A percentile compares a stretch with the other conserved stretches of the same genome.
phyloP scores from a whole-genome alignment of 179 eudicot genomes.

The Nepenthes alata region DNA sequence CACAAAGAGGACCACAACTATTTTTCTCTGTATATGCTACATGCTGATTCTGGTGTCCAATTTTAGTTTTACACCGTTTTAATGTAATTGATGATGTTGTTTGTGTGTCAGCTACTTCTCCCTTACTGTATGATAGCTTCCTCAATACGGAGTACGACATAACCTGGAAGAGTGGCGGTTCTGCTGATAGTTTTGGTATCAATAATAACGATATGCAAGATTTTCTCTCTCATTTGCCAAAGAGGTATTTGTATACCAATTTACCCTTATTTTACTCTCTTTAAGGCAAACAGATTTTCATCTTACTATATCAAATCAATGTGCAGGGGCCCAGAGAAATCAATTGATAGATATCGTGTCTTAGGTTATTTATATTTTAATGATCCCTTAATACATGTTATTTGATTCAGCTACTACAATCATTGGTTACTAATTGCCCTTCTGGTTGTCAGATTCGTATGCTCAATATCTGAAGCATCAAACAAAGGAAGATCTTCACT shows the following conservation, averaged over 20 bases:
- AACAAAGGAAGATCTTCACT: constrained; percentile 18
- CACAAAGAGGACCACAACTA: too few species aligned
- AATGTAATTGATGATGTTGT: background rate
- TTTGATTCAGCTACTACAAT: constrained; percentile 5
- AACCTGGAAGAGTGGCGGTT: constrained; percentile 18
- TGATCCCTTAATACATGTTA: constrained; percentile 1
- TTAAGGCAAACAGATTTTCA: background rate
- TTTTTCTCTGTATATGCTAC: too few species aligned
- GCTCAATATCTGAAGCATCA: constrained; percentile 17
- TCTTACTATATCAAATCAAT: constrained; percentile 2
- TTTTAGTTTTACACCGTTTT: too few species aligned
- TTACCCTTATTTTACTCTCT: background rate
- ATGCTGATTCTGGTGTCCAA: too few species aligned
- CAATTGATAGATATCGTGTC: constrained; percentile 14
- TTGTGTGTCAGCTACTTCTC: constrained; percentile 18
- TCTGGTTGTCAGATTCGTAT: constrained; percentile 20
- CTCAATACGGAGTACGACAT: constrained; percentile 20
- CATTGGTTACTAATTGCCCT: constrained; percentile 8
- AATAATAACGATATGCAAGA: constrained; percentile 23
- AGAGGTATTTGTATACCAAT: constrained; percentile 26
- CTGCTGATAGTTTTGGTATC: constrained; percentile 20
- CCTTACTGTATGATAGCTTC: constrained; percentile 21
- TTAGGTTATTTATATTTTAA: constrained; percentile 23
- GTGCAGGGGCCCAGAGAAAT: constrained; percentile 29
- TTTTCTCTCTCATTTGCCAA: constrained; percentile 16